phyloP scores from a whole-genome alignment of 345 rosid species.

The Pseudoturritis turrita region DNA sequence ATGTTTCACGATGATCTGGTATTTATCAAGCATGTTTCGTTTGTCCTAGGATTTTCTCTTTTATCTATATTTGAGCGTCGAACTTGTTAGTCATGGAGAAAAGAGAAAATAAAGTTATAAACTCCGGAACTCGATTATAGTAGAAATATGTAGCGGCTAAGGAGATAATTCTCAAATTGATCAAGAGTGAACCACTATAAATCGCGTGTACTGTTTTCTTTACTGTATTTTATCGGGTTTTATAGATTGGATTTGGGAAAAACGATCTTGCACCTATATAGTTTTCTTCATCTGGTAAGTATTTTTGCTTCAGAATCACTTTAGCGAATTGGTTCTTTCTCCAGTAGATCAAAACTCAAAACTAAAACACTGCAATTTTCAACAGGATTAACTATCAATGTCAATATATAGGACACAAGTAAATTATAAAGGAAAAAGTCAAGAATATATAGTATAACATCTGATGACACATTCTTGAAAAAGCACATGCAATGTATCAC shows the following conservation, averaged over 20 bases:
- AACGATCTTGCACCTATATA: neutral
- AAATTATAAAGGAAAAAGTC: neutral
- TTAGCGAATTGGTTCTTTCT: neutral
- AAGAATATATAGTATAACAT: neutral
- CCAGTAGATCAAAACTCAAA: neutral
- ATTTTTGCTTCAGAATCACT: slow-evolving; percentile 10
- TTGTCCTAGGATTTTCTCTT: neutral
- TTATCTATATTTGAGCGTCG: neutral
- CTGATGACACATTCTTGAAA: neutral
- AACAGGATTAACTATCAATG: neutral
- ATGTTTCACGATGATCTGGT: neutral
- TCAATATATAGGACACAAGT: neutral
- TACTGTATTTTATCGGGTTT: neutral
- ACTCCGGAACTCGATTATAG: neutral
- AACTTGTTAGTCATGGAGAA: neutral
- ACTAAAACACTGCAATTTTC: neutral
- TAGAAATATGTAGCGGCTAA: neutral
- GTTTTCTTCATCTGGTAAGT: neutral
- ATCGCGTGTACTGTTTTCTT: neutral
- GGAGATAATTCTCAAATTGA: too few relatives aligned
- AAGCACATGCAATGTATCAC: slow-evolving; percentile 20
- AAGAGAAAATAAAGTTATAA: neutral
- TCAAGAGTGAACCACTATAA: neutral
- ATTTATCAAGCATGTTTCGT: neutral
- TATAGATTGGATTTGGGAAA: neutral